These are phyloP conservation scores for Letharia columbiana DNA, from an alignment of 495 filamentous ascomycete genomes.

Conservation along the genomic window DNA sequence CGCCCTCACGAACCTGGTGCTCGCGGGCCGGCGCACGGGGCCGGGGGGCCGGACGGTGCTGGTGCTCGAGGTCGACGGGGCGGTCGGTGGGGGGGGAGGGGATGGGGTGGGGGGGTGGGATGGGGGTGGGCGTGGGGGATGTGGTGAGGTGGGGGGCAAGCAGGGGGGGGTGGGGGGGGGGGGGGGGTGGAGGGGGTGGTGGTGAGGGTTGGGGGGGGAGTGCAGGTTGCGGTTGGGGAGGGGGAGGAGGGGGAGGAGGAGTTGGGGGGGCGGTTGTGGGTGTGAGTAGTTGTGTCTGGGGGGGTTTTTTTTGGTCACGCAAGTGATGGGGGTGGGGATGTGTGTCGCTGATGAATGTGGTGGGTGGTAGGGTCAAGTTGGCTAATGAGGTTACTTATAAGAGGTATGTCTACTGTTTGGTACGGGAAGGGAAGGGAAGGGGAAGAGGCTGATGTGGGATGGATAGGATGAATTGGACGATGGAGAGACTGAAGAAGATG, in stretches of 20 bases:
- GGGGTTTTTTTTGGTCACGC: constrained; percentile 22
- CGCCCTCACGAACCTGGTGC: constrained; percentile 69
- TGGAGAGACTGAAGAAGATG: constrained; percentile 72
- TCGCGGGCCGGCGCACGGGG: constrained; percentile 79
- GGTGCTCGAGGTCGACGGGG: constrained; percentile 67
- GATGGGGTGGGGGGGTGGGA: constrained; percentile 38
- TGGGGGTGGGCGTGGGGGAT: constrained; percentile 81
- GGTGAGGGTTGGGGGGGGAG: constrained; percentile 49
- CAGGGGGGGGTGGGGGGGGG: constrained; percentile 63
- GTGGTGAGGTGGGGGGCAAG: constrained; percentile 70
- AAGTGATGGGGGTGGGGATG: neutral
- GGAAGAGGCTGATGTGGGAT: constrained; percentile 13
- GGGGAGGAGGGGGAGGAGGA: constrained; percentile 65
- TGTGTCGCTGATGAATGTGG: neutral
- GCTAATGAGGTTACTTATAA: constrained; percentile 91
- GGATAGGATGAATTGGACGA: constrained; percentile 78
- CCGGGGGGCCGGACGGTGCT: constrained; percentile 80
- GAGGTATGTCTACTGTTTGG: constrained; percentile 42
- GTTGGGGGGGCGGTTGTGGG: constrained; percentile 55
- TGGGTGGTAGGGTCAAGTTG: constrained; percentile 61
- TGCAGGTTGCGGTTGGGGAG: constrained; percentile 63
- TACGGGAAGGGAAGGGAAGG: neutral
- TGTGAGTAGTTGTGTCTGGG: constrained; percentile 36
- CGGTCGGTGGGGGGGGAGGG: constrained; percentile 48
- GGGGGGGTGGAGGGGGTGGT: constrained; percentile 77